phyloP scores from a whole-genome alignment of 106 monocot species.

The Hemerocallis citrina region DNA sequence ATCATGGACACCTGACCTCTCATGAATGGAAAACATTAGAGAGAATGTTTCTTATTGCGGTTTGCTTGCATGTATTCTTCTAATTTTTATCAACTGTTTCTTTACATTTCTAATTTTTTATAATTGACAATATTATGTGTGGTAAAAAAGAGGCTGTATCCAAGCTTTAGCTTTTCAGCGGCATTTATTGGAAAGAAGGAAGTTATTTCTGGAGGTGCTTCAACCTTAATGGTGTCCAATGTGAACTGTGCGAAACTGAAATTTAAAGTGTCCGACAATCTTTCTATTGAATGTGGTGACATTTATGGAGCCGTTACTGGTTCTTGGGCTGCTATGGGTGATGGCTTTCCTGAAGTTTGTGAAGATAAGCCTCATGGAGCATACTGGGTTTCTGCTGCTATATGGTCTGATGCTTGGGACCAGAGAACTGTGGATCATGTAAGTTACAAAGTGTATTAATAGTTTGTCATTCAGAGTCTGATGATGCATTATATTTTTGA shows the following conservation, averaged over 20 bases:
- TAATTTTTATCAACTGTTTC: not conserved
- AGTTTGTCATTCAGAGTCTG: not conserved
- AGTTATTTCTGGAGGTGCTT: conserved; percentile 10
- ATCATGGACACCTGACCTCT: conserved; percentile 43
- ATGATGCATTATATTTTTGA: not conserved
- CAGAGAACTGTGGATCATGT: conserved; percentile 82
- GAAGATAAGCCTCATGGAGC: conserved; percentile 33
- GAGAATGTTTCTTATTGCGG: conserved; percentile 79
- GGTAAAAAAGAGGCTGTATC: conserved; percentile 63
- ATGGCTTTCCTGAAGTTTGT: conserved; percentile 13
- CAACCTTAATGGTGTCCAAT: conserved; percentile 16
- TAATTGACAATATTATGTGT: conserved; percentile 12
- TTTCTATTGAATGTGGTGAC: conserved; percentile 70
- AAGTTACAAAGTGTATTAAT: conserved; percentile 24
- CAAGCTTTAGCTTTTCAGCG: conserved; percentile 63
- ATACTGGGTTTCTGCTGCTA: conserved; percentile 91
- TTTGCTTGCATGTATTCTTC: conserved; percentile 16
- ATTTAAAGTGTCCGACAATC: conserved; percentile 36
- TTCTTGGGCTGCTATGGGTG: conserved; percentile 48
- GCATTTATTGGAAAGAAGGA: conserved; percentile 49
- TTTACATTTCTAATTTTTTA: conserved; percentile 1
- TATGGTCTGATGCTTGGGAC: conserved; percentile 98
- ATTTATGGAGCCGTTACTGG: conserved; percentile 81
- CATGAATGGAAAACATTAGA: conserved; percentile 58
- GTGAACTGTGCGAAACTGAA: conserved; percentile 20